Base-by-base conservation (phyloP, 1,139 yeast genomes). In the Tardiomyces digboiensis region DNA sequence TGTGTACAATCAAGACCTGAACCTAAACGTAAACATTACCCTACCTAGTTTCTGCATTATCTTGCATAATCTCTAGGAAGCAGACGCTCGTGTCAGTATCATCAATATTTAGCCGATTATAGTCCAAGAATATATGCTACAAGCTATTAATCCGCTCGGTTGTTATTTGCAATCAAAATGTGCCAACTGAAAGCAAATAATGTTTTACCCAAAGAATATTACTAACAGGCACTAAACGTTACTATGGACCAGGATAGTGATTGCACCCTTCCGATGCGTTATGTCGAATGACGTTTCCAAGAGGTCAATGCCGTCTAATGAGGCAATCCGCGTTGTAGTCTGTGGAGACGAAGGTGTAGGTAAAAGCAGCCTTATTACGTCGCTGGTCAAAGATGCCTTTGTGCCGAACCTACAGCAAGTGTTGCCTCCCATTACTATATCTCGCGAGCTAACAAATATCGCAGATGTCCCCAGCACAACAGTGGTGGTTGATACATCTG, bases 301-400 rank as follows among this genome's bases (percentile, higher is more conserved):
- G n/a, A n/a, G n/a, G 26, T 8, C 26, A 22, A 22, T 22, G 26
- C 26, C 26, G 7, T 7, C 26, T 12, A 22, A 22, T 12, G 36
- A 29, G 6, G 36, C 36, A 60, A 64, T 85, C 36, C 60, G 93
- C 47, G 81, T 91, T 1, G 95, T 87, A 1, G 82, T 91, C 0
- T 88, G 97, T 62, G 98, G 98, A n/a, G 98, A 91, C 62, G 95
- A 87, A 50, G 85, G 78, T 2, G 62, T 59, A 1, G 63, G 66
- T 21, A 62, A 61, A 42, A 45, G 53, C 29, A 71, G 89, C 21
- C 65, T 91, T 39, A 78, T 91, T 33, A 80, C 93, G 0, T 73
- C 94, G 0, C 68, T 91, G 21, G 80, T 87, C 36, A 89, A 87
- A 61, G 96, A 85, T 53, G 74, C 78, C 29, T 86, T 78, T 57